Percentiles rank a stretch among this genome's conserved stretches.
These are phyloP conservation scores for Sphagnum fallax DNA, from an alignment of 228 moss, liverwort and hornwort species.

Conservation along the genomic window DNA sequence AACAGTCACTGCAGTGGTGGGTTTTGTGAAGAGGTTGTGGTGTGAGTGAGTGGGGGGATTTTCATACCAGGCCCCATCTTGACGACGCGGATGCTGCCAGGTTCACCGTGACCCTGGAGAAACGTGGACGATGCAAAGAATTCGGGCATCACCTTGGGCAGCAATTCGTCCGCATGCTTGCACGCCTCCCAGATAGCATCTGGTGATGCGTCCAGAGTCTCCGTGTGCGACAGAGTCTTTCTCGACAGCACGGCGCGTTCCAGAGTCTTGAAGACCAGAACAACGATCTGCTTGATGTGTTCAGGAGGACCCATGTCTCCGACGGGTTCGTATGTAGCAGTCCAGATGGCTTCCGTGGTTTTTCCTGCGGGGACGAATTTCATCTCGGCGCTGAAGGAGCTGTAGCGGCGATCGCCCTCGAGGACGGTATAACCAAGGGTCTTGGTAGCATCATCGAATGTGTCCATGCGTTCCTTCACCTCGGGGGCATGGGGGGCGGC, in stretches of 20 bases:
- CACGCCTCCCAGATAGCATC: constrained; percentile 20
- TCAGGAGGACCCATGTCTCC: constrained; percentile 22
- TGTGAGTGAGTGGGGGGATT: too few relatives aligned
- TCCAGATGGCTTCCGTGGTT: constrained; percentile 22
- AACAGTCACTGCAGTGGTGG: too few relatives aligned
- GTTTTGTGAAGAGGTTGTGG: too few relatives aligned
- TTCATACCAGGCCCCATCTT: too few relatives aligned
- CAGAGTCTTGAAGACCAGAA: background rate
- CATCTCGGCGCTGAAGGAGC: background rate
- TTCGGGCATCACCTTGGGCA: constrained; percentile 20
- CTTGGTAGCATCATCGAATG: background rate
- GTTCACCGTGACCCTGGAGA: constrained; percentile 22
- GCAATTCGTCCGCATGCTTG: constrained; percentile 13
- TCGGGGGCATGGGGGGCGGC: constrained; percentile 11
- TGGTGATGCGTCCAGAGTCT: constrained; percentile 9
- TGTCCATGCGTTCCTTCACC: constrained; percentile 6
- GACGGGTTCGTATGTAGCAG: constrained; percentile 23
- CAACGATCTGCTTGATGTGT: constrained; percentile 8
- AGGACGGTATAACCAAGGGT: constrained; percentile 1
- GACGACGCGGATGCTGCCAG: constrained; percentile 8
- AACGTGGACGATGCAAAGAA: constrained; percentile 11
- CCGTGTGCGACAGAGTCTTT: constrained; percentile 23
- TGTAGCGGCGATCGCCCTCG: constrained; percentile 2
- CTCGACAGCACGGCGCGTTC: background rate
- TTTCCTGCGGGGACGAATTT: background rate